phyloP scores from a whole-genome alignment of 1,284 basidiomycete genomes.

The Rhodofomes roseus region DNA sequence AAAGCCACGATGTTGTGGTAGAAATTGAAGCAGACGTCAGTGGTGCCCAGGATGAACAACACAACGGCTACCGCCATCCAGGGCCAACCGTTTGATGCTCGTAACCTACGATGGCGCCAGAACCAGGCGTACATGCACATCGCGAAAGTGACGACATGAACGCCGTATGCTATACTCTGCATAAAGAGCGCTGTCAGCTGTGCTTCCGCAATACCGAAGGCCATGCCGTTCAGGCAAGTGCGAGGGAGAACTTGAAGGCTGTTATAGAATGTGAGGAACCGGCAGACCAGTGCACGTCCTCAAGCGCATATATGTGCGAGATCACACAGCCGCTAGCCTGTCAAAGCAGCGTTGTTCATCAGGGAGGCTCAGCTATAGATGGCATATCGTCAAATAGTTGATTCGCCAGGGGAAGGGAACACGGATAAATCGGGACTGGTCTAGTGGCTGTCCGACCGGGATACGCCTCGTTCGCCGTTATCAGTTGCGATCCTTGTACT shows the following conservation, averaged over 20 bases:
- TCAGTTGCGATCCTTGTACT: too few relatives aligned
- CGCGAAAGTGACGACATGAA: not conserved
- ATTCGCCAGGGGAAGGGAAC: too few relatives aligned
- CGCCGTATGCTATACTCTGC: slow-evolving; percentile 2
- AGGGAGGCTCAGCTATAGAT: too few relatives aligned
- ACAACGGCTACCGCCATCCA: not conserved
- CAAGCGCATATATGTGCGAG: too few relatives aligned
- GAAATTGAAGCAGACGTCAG: slow-evolving; percentile 22
- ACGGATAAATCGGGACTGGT: too few relatives aligned
- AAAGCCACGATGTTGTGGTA: slow-evolving; percentile 25
- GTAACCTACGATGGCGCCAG: not conserved
- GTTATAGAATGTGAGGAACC: too few relatives aligned
- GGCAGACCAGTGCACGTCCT: too few relatives aligned
- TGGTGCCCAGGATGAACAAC: slow-evolving; percentile 17
- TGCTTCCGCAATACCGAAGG: not conserved
- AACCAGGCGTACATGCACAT: not conserved
- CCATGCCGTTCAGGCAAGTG: not conserved
- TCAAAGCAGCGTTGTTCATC: not conserved
- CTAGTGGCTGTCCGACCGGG: too few relatives aligned
- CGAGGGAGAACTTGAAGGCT: not conserved
- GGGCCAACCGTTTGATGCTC: not conserved
- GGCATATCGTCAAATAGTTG: too few relatives aligned
- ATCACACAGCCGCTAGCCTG: not conserved
- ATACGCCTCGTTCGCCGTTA: too few relatives aligned
- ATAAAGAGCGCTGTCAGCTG: slow-evolving; percentile 2